Conservation (phyloP, 164 flowering plant species). For the Umbilicus rupestris region DNA sequence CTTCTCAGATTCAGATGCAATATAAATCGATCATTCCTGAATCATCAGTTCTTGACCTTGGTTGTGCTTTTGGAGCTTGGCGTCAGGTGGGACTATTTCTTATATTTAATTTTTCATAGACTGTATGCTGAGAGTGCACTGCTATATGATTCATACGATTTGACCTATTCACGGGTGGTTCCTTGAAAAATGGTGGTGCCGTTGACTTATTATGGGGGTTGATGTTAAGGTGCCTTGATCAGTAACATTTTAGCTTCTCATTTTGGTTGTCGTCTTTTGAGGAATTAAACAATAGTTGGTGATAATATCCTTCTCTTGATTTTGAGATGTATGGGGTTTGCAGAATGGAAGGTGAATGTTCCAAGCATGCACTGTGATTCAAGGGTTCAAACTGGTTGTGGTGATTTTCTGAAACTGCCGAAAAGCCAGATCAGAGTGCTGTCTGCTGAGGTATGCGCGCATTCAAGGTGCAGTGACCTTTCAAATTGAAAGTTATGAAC, state of each 20-base stretch:
- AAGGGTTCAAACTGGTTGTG: slow-evolving; percentile 74
- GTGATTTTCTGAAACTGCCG: slow-evolving; percentile 69
- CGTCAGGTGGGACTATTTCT: slow-evolving; percentile 52
- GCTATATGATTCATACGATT: too few species aligned
- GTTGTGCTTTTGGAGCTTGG: slow-evolving; percentile 99
- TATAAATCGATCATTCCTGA: slow-evolving; percentile 70
- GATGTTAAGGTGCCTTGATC: slow-evolving; percentile 24
- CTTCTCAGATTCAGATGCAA: slow-evolving; percentile 81
- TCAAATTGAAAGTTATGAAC: not conserved
- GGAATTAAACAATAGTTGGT: not conserved
- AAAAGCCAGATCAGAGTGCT: slow-evolving; percentile 43
- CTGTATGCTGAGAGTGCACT: not conserved
- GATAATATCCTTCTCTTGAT: not conserved
- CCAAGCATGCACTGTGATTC: slow-evolving; percentile 66
- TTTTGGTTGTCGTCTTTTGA: too few species aligned
- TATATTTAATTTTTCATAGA: slow-evolving; percentile 5
- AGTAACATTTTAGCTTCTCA: too few species aligned
- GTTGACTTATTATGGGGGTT: slow-evolving; percentile 41
- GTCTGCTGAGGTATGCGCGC: slow-evolving; percentile 58
- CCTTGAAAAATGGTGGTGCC: slow-evolving; percentile 64
- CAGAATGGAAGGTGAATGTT: slow-evolving; percentile 93
- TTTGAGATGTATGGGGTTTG: slow-evolving; percentile 17
- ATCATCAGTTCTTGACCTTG: slow-evolving; percentile 92
- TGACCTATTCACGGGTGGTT: too few species aligned
- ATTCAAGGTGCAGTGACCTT: not conserved